Percentiles rank a stretch among this genome's conserved stretches.
These are phyloP conservation scores for Salix caprea DNA, from an alignment of 345 rosid species.

Conservation along the genomic window DNA sequence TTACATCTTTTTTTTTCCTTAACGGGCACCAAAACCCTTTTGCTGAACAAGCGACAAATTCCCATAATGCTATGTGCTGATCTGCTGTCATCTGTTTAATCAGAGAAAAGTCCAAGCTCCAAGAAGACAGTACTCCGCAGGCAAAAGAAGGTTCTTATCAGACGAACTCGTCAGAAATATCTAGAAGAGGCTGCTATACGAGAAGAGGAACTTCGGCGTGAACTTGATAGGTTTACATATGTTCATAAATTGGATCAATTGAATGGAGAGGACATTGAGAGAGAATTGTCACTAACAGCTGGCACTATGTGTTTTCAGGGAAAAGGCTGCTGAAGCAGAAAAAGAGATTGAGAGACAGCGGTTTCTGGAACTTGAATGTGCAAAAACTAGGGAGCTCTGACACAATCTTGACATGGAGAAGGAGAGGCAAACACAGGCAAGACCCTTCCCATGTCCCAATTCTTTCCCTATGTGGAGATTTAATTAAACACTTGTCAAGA, in stretches of 20 bases:
- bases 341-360: slow-evolving; percentile 77
- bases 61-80: neutral
- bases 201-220: slow-evolving; percentile 64
- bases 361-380: slow-evolving; percentile 63
- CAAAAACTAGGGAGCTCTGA: slow-evolving; percentile 68
- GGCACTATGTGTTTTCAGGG: slow-evolving; percentile 33
- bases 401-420: slow-evolving; percentile 78
- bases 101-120: slow-evolving; percentile 64
- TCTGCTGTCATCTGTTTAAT: slow-evolving; percentile 1
- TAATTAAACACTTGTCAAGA: no score
- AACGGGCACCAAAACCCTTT: no score
- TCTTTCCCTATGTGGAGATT: no score
- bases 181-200: slow-evolving; percentile 39
- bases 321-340: slow-evolving; percentile 62
- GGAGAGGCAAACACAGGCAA: slow-evolving; percentile 77
- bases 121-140: slow-evolving; percentile 56
- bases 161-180: slow-evolving; percentile 36
- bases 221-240: slow-evolving; percentile 61
- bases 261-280: neutral
- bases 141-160: slow-evolving; percentile 59
- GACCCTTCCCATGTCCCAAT: slow-evolving; percentile 2
- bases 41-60: neutral
- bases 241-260: slow-evolving; percentile 4
- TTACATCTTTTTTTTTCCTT: no score
- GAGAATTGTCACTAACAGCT: slow-evolving; percentile 7